These are phyloP conservation scores for Sclerospora graminicola DNA, from an alignment of 352 stramenopile genomes.

Conservation along the genomic window DNA sequence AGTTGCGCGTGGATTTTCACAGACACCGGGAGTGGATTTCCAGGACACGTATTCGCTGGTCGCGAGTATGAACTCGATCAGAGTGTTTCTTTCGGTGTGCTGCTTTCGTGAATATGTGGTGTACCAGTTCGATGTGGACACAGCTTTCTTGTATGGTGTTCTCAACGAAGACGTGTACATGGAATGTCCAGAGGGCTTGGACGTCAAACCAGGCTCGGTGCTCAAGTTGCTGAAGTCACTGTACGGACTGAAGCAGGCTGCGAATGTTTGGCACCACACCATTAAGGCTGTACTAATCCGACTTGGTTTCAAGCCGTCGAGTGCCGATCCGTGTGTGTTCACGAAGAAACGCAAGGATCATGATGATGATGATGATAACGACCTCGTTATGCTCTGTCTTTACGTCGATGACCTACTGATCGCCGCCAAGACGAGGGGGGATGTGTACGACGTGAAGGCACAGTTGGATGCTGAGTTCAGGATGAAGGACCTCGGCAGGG, in stretches of 20 bases:
- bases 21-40: neutral
- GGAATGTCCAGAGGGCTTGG: neutral
- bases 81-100: conserved; percentile 12
- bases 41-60: conserved; percentile 11
- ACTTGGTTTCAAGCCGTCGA: conserved; percentile 3
- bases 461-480: conserved; percentile 3
- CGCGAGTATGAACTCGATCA: conserved; percentile 27
- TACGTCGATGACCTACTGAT: conserved; percentile 1
- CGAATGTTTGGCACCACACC: conserved; percentile 11
- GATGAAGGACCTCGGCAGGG: conserved; percentile 11
- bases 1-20: neutral
- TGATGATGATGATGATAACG: neutral
- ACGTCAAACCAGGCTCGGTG: neutral
- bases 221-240: conserved; percentile 9
- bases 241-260: conserved; percentile 15
- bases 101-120: neutral
- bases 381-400: conserved; percentile 6
- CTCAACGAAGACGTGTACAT: conserved; percentile 5
- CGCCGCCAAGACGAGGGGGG: neutral
- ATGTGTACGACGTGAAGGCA: conserved; percentile 5
- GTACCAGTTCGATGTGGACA: conserved; percentile 25
- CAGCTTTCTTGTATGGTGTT: conserved; percentile 19
- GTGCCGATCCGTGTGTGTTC: conserved; percentile 9
- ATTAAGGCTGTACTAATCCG: conserved; percentile 2
- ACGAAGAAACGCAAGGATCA: neutral